Evolutionary conservation across 2,329 filamentous ascomycete genomes (phyloP), one percentile per base, ranked within the genome.

Genomic region (Thermomyces lanuginosus): DNA sequence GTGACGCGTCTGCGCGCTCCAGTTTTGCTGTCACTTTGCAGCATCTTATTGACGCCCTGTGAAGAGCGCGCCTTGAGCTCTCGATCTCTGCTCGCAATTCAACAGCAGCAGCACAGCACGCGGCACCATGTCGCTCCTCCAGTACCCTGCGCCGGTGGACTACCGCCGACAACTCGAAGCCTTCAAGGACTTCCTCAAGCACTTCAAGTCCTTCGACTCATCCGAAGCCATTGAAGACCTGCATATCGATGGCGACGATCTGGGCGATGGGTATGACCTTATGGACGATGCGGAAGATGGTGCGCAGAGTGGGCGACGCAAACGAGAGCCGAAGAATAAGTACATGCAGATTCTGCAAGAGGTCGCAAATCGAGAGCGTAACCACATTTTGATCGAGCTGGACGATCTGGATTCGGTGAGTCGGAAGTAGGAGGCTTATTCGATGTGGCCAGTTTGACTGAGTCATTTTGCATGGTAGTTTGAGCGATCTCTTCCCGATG

Each of bases 211-310:
- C 30, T 61, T 63, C n/a, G 29, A 74, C 64, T 46, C 77, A 61
- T 30, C 71, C 64, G 76, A 84, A 49, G 83, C 83, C 22, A 67
- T 98, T 24, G 73, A 81, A 41, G 73, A 76, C 39, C 72, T 98
- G 43, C 78, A 78, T 45, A 78, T 98, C 37, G 77, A 83, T 50
- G 84, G 82, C 46, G 77, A 91, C 55, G 78, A 77, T 41, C 66
- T 80, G 21, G 83, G 76, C 53, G 84, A 92, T 45, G 82, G 92
- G 44, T 81, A 92, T 51, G 83, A 93, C 45, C 80, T 91, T 47
- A 82, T 92, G 72, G 81, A 92, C 48, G 77, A 84, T 42, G 69
- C 72, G 35, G 75, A 80, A 36, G 69, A 71, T 28, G 59, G 61
- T 33, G 24, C 9, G 30, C 57, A 59, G 37, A 56, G 66, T 24